These are phyloP conservation scores for Ophiostoma sp. DNA, from an alignment of 2,329 filamentous ascomycete genomes.

Conservation along the genomic window DNA sequence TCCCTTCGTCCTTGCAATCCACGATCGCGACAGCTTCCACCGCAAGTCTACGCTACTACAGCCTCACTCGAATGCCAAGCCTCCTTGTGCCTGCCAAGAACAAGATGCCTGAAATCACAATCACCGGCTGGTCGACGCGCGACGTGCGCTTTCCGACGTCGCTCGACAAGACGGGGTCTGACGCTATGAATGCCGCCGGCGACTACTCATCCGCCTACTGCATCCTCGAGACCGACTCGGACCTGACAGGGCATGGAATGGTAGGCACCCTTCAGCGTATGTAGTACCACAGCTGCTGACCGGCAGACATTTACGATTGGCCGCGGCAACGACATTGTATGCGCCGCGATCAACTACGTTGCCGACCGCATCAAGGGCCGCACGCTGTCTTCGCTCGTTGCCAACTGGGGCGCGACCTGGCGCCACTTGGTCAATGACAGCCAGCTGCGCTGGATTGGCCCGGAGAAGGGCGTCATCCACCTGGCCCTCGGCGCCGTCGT, in stretches of 20 bases:
- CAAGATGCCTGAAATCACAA: constrained; percentile 56
- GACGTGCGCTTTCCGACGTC: constrained; percentile 85
- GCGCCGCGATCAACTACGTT: constrained; percentile 72
- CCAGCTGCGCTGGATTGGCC: constrained; percentile 88
- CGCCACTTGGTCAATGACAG: constrained; percentile 85
- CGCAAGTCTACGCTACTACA: neutral
- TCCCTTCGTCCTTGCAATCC: neutral
- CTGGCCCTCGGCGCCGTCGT: constrained; percentile 83
- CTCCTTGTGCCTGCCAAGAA: constrained; percentile 30
- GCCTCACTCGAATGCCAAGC: neutral
- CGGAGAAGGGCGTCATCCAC: constrained; percentile 91
- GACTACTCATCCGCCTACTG: constrained; percentile 96
- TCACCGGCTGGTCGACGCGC: constrained; percentile 64
- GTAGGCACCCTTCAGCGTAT: constrained; percentile 35
- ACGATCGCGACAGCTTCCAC: neutral
- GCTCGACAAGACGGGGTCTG: constrained; percentile 89
- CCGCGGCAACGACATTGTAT: constrained; percentile 89
- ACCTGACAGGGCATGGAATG: constrained; percentile 71
- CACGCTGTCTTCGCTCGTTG: constrained; percentile 69
- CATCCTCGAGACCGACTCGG: constrained; percentile 74
- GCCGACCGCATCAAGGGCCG: constrained; percentile 69
- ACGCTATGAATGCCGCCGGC: constrained; percentile 92
- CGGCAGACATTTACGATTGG: constrained; percentile 70
- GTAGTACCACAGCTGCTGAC: neutral
- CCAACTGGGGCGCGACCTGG: constrained; percentile 84